phyloP scores from a whole-genome alignment of 768 basidiomycete genomes.

The Termitomyces sp. region DNA sequence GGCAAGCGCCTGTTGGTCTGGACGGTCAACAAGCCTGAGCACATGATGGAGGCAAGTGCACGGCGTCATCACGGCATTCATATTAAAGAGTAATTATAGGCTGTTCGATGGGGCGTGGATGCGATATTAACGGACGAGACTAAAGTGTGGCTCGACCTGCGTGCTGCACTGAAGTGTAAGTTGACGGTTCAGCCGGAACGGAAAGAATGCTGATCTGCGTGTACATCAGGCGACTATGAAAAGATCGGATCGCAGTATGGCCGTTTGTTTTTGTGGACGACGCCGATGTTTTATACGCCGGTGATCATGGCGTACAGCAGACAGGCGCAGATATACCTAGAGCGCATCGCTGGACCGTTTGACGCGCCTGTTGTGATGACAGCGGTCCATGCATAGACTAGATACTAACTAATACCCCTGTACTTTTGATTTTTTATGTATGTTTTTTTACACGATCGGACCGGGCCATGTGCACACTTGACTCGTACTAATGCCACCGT shows the following conservation, averaged over 20 bases:
- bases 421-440: neutral
- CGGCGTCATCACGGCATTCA: neutral
- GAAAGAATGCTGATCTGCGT: neutral
- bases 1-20: constrained; percentile 89
- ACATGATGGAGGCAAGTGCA: constrained; percentile 80
- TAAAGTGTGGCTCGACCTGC: constrained; percentile 58
- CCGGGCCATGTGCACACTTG: constrained; percentile 15
- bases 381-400: constrained; percentile 1
- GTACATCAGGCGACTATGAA: constrained; percentile 58
- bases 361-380: constrained; percentile 20
- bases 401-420: neutral
- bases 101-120: constrained; percentile 72
- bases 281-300: constrained; percentile 52
- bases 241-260: constrained; percentile 55
- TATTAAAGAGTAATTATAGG: constrained; percentile 32
- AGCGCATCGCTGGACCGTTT: constrained; percentile 50
- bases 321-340: constrained; percentile 28
- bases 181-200: neutral
- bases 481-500: constrained; percentile 3
- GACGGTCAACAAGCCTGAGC: constrained; percentile 89
- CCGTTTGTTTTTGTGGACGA: constrained; percentile 73
- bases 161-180: constrained; percentile 52
- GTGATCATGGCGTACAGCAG: constrained; percentile 25
- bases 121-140: constrained; percentile 79
- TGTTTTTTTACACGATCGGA: neutral